Conservation (phyloP, 2,329 filamentous ascomycete species). For the Davidsoniella neocaledoniae region DNA sequence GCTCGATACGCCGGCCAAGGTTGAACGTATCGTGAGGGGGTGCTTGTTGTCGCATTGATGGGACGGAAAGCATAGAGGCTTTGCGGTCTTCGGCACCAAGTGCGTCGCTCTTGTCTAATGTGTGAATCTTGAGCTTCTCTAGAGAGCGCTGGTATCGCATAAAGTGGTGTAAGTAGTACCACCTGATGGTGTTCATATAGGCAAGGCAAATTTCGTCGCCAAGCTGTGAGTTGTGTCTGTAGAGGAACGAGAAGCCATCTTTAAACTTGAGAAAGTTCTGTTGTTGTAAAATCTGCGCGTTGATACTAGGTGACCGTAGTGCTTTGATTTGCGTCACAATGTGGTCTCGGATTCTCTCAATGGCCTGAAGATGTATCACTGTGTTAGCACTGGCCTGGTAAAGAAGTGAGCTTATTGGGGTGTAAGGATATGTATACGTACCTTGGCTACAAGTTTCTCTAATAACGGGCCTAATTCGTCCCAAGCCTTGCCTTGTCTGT, state of each 20-base stretch:
- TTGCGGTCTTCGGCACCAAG: slow-evolving; percentile 68
- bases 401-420: too few species aligned
- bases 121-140: slow-evolving; percentile 68
- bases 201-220: slow-evolving; percentile 82
- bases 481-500: slow-evolving; percentile 55
- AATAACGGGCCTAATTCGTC: slow-evolving; percentile 74
- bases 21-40: slow-evolving; percentile 74
- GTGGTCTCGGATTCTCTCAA: slow-evolving; percentile 87
- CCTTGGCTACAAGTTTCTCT: slow-evolving; percentile 68
- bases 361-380: slow-evolving; percentile 38
- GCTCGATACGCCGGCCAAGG: slow-evolving; percentile 69
- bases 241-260: slow-evolving; percentile 72
- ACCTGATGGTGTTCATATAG: slow-evolving; percentile 96
- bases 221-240: slow-evolving; percentile 64
- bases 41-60: slow-evolving; percentile 23
- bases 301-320: slow-evolving; percentile 84
- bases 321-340: slow-evolving; percentile 90
- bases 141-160: slow-evolving; percentile 71
- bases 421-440: slow-evolving; percentile 19
- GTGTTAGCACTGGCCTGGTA: not conserved
- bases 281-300: slow-evolving; percentile 92
- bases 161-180: slow-evolving; percentile 93
- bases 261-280: slow-evolving; percentile 80
- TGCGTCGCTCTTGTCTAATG: slow-evolving; percentile 67
- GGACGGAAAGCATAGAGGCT: slow-evolving; percentile 36